Percentiles rank a stretch among this genome's conserved stretches.
These are phyloP conservation scores for Solanum clarkiae DNA, from an alignment of 257 asterid species.

Conservation along the genomic window DNA sequence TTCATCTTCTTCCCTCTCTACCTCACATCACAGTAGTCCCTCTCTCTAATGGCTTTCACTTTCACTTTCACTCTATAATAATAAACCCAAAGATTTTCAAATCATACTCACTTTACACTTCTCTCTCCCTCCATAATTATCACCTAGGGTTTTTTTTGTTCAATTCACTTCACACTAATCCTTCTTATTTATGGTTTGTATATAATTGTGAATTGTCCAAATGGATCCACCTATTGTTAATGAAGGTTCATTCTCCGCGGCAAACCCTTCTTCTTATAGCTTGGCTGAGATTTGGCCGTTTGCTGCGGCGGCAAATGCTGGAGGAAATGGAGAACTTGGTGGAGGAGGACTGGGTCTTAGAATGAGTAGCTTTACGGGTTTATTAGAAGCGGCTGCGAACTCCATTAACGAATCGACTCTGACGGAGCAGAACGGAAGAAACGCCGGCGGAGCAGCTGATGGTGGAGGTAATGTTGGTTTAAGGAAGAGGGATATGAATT, in stretches of 20 bases:
- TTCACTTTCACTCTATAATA: background rate
- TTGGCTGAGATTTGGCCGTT: constrained; percentile 70
- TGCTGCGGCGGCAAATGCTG: constrained; percentile 17
- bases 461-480: constrained; percentile 14
- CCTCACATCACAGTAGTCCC: constrained; percentile 29
- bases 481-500: constrained; percentile 33
- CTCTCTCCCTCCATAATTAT: constrained; percentile 6
- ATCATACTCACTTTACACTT: background rate
- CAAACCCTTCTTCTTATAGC: constrained; percentile 57
- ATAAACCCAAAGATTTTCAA: background rate
- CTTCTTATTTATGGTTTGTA: background rate
- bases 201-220: background rate
- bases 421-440: constrained; percentile 52
- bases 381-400: constrained; percentile 9
- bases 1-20: constrained; percentile 12
- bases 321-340: constrained; percentile 1
- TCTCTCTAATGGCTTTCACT: constrained; percentile 1
- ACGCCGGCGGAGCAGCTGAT: constrained; percentile 16
- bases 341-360: constrained; percentile 41
- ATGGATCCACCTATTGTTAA: constrained; percentile 86
- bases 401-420: constrained; percentile 60
- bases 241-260: constrained; percentile 61
- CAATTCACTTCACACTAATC: background rate
- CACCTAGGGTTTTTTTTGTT: background rate
- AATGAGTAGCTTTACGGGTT: constrained; percentile 31